Percentiles rank a stretch among this genome's conserved stretches.
phyloP scores from a whole-genome alignment of 2,329 filamentous ascomycete genomes.

The Canariomyces notabilis region DNA sequence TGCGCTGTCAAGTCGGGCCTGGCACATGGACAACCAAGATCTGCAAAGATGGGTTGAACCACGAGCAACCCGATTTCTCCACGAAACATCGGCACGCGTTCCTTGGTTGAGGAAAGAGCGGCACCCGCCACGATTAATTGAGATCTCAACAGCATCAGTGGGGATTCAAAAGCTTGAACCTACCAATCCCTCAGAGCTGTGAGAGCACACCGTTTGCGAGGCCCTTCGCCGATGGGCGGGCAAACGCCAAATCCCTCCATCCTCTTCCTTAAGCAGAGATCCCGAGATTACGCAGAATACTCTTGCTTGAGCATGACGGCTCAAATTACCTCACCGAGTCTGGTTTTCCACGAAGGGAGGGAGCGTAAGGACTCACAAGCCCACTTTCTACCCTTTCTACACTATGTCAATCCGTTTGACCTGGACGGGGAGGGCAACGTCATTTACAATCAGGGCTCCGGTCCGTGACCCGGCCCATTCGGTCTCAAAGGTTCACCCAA shows the following conservation, averaged over 20 bases:
- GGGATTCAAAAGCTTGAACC: background rate
- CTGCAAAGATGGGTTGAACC: conserved; percentile 19
- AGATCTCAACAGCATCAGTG: background rate
- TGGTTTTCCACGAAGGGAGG: no score
- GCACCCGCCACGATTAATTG: background rate
- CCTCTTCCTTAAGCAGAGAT: no score
- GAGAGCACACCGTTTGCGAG: background rate
- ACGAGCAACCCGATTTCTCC: conserved; percentile 9
- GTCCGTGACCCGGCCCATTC: conserved; percentile 25
- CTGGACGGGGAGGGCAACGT: no score
- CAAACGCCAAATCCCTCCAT: no score
- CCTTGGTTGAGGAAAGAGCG: conserved; percentile 14
- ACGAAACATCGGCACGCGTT: conserved; percentile 9
- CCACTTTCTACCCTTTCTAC: no score
- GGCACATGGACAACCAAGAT: conserved; percentile 27
- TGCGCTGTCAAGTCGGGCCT: conserved; percentile 14
- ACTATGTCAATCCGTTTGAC: no score
- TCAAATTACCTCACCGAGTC: no score
- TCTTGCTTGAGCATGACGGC: no score
- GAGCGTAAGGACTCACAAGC: no score
- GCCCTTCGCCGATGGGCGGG: no score
- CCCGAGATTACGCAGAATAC: no score
- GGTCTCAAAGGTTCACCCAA: conserved; percentile 25
- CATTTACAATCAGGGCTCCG: no score
- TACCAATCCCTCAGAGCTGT: background rate